Conservation (phyloP, 805 yeast species). For the Yarrowia sp. region DNA sequence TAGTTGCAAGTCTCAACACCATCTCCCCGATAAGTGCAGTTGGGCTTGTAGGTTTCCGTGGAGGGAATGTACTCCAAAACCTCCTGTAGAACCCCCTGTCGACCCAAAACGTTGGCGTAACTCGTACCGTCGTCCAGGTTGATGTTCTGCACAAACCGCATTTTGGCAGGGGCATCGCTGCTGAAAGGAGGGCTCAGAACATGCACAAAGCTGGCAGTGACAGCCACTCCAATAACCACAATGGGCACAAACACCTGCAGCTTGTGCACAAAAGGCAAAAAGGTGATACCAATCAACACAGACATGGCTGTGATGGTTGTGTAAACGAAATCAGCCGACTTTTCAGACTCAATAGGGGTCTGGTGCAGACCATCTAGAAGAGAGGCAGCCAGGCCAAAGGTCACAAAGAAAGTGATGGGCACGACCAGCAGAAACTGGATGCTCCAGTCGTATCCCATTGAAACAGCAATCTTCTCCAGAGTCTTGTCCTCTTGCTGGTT, state of each 20-base stretch:
- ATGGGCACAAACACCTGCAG: conserved; percentile 51
- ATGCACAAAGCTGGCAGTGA: conserved; percentile 38
- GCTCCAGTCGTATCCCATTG: conserved; percentile 63
- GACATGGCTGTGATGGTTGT: conserved; percentile 40
- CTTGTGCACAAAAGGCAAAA: conserved; percentile 68
- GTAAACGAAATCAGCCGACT: conserved; percentile 44
- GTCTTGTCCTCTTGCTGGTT: conserved; percentile 1
- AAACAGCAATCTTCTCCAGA: neutral
- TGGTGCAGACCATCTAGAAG: conserved; percentile 64
- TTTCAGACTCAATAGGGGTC: conserved; percentile 62
- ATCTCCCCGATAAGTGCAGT: conserved; percentile 42
- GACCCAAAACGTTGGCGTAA: conserved; percentile 25
- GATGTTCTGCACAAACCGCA: conserved; percentile 63
- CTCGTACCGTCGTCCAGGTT: conserved; percentile 43
- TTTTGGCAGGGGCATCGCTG: conserved; percentile 60
- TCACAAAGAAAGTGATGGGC: conserved; percentile 57
- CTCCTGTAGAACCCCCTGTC: conserved; percentile 27
- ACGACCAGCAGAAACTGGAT: conserved; percentile 65
- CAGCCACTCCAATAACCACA: conserved; percentile 41
- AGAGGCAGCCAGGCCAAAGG: conserved; percentile 55
- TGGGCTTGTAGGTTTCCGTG: neutral
- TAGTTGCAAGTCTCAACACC: conserved; percentile 57
- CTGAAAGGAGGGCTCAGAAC: conserved; percentile 54
- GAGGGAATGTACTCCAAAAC: conserved; percentile 29
- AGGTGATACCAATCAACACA: conserved; percentile 46